Percentiles rank a stretch among this genome's conserved stretches.
phyloP scores from a whole-genome alignment of 2,329 filamentous ascomycete species.

The Aureobasidium sp. region DNA sequence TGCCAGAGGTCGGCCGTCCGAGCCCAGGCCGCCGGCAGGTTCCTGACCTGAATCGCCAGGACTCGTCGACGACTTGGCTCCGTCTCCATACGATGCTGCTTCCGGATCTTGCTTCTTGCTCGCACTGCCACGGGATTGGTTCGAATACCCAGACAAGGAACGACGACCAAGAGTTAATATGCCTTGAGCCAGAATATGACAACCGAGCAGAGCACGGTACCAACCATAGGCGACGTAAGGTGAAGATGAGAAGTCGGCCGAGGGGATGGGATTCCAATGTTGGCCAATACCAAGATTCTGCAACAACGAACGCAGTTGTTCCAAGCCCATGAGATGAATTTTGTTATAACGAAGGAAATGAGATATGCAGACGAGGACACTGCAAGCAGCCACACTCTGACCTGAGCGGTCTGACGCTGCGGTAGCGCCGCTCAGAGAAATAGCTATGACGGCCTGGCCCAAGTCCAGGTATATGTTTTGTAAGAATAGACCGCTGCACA shows the following conservation, averaged over 20 bases:
- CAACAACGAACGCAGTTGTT: constrained; percentile 29
- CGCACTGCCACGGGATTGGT: not conserved
- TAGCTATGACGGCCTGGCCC: constrained; percentile 85
- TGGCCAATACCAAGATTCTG: constrained; percentile 27
- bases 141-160: constrained; percentile 2
- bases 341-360: constrained; percentile 47
- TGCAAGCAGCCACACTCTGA: constrained; percentile 63
- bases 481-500: constrained; percentile 46
- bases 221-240: constrained; percentile 50
- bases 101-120: constrained; percentile 47
- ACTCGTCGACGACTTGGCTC: constrained; percentile 10
- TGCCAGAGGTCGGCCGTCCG: constrained; percentile 42
- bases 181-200: constrained; percentile 68
- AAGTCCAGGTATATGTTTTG: constrained; percentile 85
- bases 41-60: constrained; percentile 34
- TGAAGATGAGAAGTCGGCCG: constrained; percentile 17
- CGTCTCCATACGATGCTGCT: constrained; percentile 31
- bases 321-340: constrained; percentile 29
- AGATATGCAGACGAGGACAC: constrained; percentile 53
- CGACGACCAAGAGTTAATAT: constrained; percentile 59
- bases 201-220: constrained; percentile 60
- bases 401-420: constrained; percentile 59
- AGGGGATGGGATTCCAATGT: constrained; percentile 18
- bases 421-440: constrained; percentile 77
- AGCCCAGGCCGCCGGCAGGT: constrained; percentile 33